Base-by-base conservation (phyloP, 1,284 basidiomycete species). In the Trichosporon sp. region DNA sequence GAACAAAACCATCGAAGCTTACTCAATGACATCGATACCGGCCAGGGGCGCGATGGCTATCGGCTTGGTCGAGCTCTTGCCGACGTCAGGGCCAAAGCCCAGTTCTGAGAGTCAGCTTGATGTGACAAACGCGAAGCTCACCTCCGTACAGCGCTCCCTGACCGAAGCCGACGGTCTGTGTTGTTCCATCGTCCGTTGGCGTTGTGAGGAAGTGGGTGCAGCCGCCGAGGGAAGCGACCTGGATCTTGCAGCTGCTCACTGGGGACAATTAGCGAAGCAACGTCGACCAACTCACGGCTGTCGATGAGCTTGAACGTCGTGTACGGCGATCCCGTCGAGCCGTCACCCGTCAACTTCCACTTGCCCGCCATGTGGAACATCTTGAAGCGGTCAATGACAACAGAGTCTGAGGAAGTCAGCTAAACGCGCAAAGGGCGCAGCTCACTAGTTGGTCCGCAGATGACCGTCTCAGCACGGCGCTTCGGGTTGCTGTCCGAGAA, bases 291-390 rank as follows among this genome's bases (percentile, higher is more conserved):
- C 65, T 38, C 31, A 63, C 67, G 27, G 5, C 60, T 34, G 8
- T 62, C 42, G 25, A 74, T 74, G 67, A 51, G 76, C 76, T 80
- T 81, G 80, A 94, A 92, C 1, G 88, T 87, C 0, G 92, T 92
- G 80, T 90, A 93, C 0, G 92, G 92, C 35, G 91, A 90, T 13
- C 91, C 91, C 12, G 87, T 87, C 7, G 91, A 93, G 15, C 94
- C 95, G 81, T 96, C 94, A 15, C 95, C 95, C 1, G 91, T 92
- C 69, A 89, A 91, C 83, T 96, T 97, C 92, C 92, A 97, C 88
- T 93, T 82, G 12, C 78, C 78, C 47, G 82, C 79, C 58, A 84
- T 76, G 60, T 73, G 72, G 75, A 90, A 93, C 87, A 92, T 91
- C 23, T 87, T 86, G 77, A 92, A 90, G 56, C 87, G 88, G 80